Base-by-base conservation (phyloP, 768 basidiomycete species). In the Megacollybia marginata region DNA sequence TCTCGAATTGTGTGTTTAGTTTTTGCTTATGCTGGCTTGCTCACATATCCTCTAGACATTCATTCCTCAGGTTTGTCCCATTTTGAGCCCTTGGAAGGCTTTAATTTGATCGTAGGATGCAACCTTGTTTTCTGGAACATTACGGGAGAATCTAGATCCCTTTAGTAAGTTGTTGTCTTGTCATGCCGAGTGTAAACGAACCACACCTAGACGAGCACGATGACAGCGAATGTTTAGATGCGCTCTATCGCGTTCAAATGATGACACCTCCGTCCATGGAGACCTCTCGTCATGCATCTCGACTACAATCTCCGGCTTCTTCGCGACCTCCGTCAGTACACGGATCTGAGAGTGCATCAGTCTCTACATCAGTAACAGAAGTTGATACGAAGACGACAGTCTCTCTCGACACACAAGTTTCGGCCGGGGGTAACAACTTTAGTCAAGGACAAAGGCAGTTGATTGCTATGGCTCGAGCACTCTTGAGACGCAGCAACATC, bases 361-460 rank as follows among this genome's bases (percentile, higher is more conserved):
- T 40, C 18, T 40, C 38, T 40, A 40, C 38, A 18, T 15, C 73
- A 0, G 60, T 62, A 9, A 85, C 83, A 0, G 81, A 84, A 16
- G 61, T 73, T 2, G 85, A 87, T 18, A 48, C 58, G 31, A 85
- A 78, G 59, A 73, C 71, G 1, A 69, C 69, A 0, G 69, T 94
- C 31, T 73, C 79, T 0, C 72, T 95, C 4, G 81, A 88, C n/a
- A 88, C 85, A 0, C 81, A 85, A 52, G 85, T 95, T 9, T 89
- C 89, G 1, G 75, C 88, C 0, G 92, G 92, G 0, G 92, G 92
- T 0, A 74, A 81, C 32, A 95, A 96, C 68, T 94, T 96, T 65
- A 92, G 88, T 1, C 89, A 92, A 52, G 93, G 94, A 8, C 92
- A 96, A 61, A 65, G 91, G 9, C 93, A 97, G 58, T 68, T 92